phyloP scores from a whole-genome alignment of 1,284 basidiomycete genomes.

The Flammula alnicola region DNA sequence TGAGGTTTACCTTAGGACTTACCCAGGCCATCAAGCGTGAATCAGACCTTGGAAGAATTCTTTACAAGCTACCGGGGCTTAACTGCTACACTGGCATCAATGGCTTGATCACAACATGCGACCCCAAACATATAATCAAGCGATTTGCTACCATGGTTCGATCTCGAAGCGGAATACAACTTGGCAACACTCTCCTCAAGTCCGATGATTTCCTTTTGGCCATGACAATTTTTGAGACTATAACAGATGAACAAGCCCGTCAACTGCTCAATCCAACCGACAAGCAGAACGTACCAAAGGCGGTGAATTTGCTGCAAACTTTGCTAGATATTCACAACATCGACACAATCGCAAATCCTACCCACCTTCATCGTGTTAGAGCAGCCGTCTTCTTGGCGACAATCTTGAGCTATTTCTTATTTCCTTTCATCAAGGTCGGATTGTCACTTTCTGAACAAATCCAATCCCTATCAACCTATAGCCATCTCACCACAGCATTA shows the following conservation, averaged over 20 bases:
- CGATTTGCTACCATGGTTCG: no score
- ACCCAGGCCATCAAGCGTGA: no score
- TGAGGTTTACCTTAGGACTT: no score
- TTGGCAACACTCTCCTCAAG: no score
- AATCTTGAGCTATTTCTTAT: slow-evolving; percentile 26
- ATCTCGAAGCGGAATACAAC: no score
- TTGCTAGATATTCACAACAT: slow-evolving; percentile 11
- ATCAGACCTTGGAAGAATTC: no score
- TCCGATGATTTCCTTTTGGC: no score
- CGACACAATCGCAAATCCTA: background rate
- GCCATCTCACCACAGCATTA: slow-evolving; percentile 29
- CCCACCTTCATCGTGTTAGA: background rate
- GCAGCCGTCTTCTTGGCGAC: slow-evolving; percentile 22
- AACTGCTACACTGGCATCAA: no score
- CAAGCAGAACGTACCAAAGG: slow-evolving; percentile 39
- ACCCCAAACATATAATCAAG: no score
- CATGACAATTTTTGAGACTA: no score
- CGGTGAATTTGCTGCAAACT: slow-evolving; percentile 28
- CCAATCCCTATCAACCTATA: slow-evolving; percentile 29
- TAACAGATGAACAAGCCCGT: slow-evolving; percentile 20
- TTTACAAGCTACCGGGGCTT: no score
- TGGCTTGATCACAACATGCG: no score
- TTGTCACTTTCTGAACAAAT: slow-evolving; percentile 31
- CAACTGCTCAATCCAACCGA: slow-evolving; percentile 31
- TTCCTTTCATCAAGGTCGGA: slow-evolving; percentile 30